Base-by-base conservation (phyloP, 2,329 filamentous ascomycete species). In the Didymella segeticola region DNA sequence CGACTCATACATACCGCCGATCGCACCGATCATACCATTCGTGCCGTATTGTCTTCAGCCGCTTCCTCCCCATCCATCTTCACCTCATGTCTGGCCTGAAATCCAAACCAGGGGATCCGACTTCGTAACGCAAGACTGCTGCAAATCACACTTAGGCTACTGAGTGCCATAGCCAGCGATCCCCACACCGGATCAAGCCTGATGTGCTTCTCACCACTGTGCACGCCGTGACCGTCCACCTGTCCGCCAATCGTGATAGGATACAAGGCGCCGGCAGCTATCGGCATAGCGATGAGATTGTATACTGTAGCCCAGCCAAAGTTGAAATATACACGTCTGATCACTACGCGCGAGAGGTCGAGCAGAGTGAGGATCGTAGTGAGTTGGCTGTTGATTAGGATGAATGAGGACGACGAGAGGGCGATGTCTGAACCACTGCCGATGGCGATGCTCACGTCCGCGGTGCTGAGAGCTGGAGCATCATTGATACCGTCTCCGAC, bases 401-500 rank as follows among this genome's bases (percentile, higher is more conserved):
- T 88, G 79, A 96, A 95, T 48, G 89, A 88, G 0, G 91, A 89
- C 0, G 89, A 89, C 46, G 89, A 89, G 59, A 95, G 86, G 4
- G 91, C 91, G 29, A 96, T 89, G 68, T 96, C 91, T 0, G 88
- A 91, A 4, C 91, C 91, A 0, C 86, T 88, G 1, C 89, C 89
- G 62, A 96, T 86, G 1, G 90, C 89, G 56, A 96, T 93, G 51
- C 90, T 90, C 1, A 96, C 86, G 63, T 96, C 91, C 14, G 91
- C 90, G 1, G 87, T 86, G 2, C 89, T 86, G 4, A 96, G 83
- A 2, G 91, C 91, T 0, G 91, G 90, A 0, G 90, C 89, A 67
- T 96, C 91, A 65, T 96, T 96, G 62, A 93, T 90, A 15, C 91
- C 91, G 63, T 96, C 91, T 30, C 91, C 91, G 2, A 93, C 90